These are phyloP conservation scores for Pythium insidiosum DNA, from an alignment of 352 stramenopile genomes.

Conservation along the genomic window DNA sequence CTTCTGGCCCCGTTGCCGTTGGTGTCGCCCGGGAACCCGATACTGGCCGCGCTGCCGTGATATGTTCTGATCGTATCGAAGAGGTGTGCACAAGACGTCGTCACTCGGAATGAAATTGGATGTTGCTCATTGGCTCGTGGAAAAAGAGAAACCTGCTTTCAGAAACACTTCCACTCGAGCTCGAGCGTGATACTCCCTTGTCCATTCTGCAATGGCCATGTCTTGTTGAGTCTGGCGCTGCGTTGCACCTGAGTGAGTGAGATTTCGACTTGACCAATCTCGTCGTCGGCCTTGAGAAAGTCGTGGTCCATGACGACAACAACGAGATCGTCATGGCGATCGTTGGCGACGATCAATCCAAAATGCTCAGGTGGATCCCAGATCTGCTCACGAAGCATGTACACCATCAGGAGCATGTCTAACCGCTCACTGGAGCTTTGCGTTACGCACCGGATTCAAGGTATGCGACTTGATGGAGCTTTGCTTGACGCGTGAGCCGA, in stretches of 20 bases:
- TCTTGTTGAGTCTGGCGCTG: constrained; percentile 17
- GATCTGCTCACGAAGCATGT: constrained; percentile 17
- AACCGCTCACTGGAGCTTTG: too few species aligned
- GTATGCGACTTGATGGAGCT: constrained; percentile 30
- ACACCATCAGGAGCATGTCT: neutral
- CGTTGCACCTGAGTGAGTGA: constrained; percentile 27
- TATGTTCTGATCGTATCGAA: too few species aligned
- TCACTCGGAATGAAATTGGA: too few species aligned
- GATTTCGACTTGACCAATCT: constrained; percentile 31
- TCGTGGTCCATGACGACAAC: constrained; percentile 42
- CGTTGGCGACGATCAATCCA: constrained; percentile 27
- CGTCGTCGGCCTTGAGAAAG: constrained; percentile 33
- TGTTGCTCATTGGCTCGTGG: neutral
- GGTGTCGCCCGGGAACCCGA: neutral
- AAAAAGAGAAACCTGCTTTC: too few species aligned
- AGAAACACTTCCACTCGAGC: constrained; percentile 38
- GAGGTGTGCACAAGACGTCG: too few species aligned
- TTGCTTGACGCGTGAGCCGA: constrained; percentile 24
- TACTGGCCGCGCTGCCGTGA: constrained; percentile 1
- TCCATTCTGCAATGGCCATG: constrained; percentile 30
- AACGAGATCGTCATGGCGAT: constrained; percentile 26
- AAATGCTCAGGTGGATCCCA: constrained; percentile 41
- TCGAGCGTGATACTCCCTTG: constrained; percentile 27
- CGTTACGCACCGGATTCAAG: constrained; percentile 26
- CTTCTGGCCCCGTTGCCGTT: constrained; percentile 11